phyloP scores from a whole-genome alignment of 352 stramenopile species.

The Pythium aristosporum region DNA sequence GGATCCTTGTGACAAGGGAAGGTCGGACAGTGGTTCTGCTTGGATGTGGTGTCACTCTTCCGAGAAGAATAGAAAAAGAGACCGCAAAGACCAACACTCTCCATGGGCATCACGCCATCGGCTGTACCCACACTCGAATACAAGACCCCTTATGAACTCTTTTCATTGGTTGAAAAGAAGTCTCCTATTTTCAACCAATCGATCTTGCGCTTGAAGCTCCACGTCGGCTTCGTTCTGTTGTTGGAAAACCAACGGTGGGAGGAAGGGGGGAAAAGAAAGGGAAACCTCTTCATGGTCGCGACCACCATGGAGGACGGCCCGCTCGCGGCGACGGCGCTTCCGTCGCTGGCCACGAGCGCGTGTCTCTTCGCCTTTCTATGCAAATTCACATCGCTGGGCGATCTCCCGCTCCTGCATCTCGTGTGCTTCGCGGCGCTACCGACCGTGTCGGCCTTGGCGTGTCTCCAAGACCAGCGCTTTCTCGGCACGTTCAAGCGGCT shows the following conservation, averaged over 20 bases:
- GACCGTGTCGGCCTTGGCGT: slow-evolving; percentile 39
- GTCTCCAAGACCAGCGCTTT: slow-evolving; percentile 40
- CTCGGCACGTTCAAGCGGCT: slow-evolving; percentile 37
- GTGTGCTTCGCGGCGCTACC: slow-evolving; percentile 56
- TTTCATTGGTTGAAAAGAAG: slow-evolving; percentile 4
- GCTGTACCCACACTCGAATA: background rate
- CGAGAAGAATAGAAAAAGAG: background rate
- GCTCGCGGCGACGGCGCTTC: slow-evolving; percentile 24
- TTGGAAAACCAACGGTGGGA: background rate
- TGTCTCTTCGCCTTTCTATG: slow-evolving; percentile 19
- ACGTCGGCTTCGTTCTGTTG: background rate
- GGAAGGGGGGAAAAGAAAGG: background rate
- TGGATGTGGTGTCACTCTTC: slow-evolving; percentile 10
- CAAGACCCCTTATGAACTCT: background rate
- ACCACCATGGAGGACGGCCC: slow-evolving; percentile 10
- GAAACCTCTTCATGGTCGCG: background rate
- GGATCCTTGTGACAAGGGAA: too few relatives aligned
- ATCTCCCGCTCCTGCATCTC: slow-evolving; percentile 32
- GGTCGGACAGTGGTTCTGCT: background rate
- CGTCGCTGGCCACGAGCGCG: slow-evolving; percentile 29
- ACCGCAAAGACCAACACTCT: slow-evolving; percentile 12
- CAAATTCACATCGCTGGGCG: slow-evolving; percentile 14
- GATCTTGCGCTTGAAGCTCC: background rate
- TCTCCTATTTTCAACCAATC: background rate
- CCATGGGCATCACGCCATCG: background rate